Evolutionary conservation across 345 rosid species (phyloP), one percentile per base, ranked within the genome.

Genomic region (Pugionium dolabratum): DNA sequence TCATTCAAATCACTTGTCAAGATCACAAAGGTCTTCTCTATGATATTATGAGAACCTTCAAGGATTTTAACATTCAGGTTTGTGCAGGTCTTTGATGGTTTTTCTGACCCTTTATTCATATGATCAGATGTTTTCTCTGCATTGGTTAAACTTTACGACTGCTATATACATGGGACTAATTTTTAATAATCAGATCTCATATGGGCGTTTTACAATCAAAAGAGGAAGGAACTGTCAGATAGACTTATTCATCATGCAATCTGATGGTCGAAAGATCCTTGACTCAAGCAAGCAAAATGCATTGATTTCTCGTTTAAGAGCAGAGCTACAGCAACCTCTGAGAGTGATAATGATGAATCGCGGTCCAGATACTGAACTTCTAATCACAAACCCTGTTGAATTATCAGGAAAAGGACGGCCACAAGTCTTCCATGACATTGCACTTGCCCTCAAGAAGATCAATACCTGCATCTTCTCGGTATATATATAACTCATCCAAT

Each of bases 41-140:
- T 25, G 99, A 94, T 78, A 82, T 90, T 62, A 86, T 88, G 97
- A 83, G 99, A 73, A 94, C 96, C 45, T 80, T 94, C 61, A 94
- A 94, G 76, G 99, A 94, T 74, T 94, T 81, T 73, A 90, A 86
- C 73, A 85, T 90, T 64, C 88, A 93, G 98, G 98, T 93, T 78
- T 39, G 54, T 72, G 52, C 33, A 77, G 7, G 11, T 44, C 47
- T 42, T 59, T 27, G 9, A 56, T 67, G 41, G 36, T 32, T 32
- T 31, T 40, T 39, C 8, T 39, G 39, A 36, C 3, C 0, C 2
- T 6, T 43, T 4, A 7, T 32, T 49, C n/a, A 55, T 52, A 44
- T 28, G 11, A 7, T 65, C 35, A 7, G 1, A 5, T 66, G 5
- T 5, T 34, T 1, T 37, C 47, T 56, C 7, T 4, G 27, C 36